Evolutionary conservation across 768 basidiomycete genomes (phyloP), one percentile per base, ranked within the genome.

Genomic region (Boletus rubropictus): DNA sequence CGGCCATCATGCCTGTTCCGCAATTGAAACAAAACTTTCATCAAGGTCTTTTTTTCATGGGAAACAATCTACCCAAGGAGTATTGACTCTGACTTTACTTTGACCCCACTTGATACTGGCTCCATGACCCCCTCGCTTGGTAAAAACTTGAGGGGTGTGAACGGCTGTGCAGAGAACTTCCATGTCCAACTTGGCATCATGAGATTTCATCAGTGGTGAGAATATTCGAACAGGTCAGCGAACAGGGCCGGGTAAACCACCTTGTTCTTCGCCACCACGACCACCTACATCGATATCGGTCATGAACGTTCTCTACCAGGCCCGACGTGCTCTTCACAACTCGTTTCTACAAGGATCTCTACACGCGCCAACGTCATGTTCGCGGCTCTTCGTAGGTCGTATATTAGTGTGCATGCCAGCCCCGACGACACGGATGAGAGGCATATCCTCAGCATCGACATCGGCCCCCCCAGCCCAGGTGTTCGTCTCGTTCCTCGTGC

Each of bases 1-100:
- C 76, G 75, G 74, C 75, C 76, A 76, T 74, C 68, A 60, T 65
- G 65, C 64, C 62, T 15, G 28, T 10, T 4, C 21, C 15, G 35
- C 28, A 4, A 4, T 4, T 24, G 24, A 4, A 24, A 7, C 3
- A 24, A 4, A 3, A 24, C 7, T 24, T 24, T 24, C 3, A 24
- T 24, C 24, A n/a, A n/a, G n/a, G n/a, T n/a, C n/a, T n/a, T n/a
- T n/a, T n/a, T n/a, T n/a, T n/a, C n/a, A n/a, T n/a, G n/a, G n/a
- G n/a, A n/a, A n/a, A n/a, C n/a, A n/a, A n/a, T n/a, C n/a, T n/a
- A n/a, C n/a, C n/a, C n/a, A n/a, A n/a, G n/a, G n/a, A n/a, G n/a
- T n/a, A n/a, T n/a, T n/a, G n/a, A n/a, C n/a, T n/a, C n/a, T n/a
- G n/a, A n/a, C n/a, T n/a, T n/a, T n/a, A n/a, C n/a, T n/a, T n/a